Evolutionary conservation across 2,329 filamentous ascomycete genomes (phyloP), one percentile per base, ranked within the genome.

Genomic region (Coleophoma eucalyptorum): DNA sequence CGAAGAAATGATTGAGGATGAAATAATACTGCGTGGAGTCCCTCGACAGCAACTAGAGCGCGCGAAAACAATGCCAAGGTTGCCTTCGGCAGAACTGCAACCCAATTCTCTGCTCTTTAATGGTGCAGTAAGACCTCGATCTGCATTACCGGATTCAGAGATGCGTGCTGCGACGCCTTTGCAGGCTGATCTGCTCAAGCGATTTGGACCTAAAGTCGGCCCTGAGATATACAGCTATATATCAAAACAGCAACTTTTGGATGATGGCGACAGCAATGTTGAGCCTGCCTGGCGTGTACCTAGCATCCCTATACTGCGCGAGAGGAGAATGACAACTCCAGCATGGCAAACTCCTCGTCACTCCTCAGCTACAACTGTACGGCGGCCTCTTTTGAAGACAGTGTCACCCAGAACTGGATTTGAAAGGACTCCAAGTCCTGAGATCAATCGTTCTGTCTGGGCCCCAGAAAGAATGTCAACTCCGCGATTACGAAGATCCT

Each of bases 21-120:
- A 66, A 46, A 45, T 65, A 44, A 65, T 66, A 46, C 48, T 66
- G 44, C 61, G 63, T 10, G 64, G 64, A 1, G 63, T 62, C 48
- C 37, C 13, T 31, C 20, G 12, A 12, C 46, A 16, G 18, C 18
- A 15, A 26, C 12, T 11, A 32, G 51, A 57, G 5, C 53, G 54
- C 35, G 58, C 56, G n/a, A 58, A 53, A 21, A 55, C 51, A 19
- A 55, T 56, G 32, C 35, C 58, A 37, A 55, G 59, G 47, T 49
- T 21, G 15, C 8, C 50, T 43, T 45, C 50, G 16, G 50, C 54
- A 12, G 43, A 52, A 43, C 32, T 56, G 16, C 47, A 38, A n/a
- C 18, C 16, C 42, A 34, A 7, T 6, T 18, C 26, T 48, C 20
- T 38, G 37, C 33, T 26, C n/a, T 33, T 44, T 8, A 18, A 45